Conservation (phyloP, 345 rosid species). For the Cardamine chenopodiifolia region DNA sequence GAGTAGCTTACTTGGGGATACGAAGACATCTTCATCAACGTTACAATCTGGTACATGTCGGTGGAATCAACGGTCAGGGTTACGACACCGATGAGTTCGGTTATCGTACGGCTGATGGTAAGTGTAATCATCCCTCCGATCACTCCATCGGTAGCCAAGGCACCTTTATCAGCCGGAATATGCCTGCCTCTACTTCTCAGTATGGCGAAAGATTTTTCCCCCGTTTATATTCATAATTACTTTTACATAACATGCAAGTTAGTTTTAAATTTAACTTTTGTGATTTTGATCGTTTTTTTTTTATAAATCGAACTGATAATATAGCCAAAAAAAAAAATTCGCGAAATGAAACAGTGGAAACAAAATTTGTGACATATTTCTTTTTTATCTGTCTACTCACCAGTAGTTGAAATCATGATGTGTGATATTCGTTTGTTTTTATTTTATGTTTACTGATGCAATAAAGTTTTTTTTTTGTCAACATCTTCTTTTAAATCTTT, state of each 20-base stretch:
- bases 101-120: conserved; percentile 70
- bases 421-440: conserved; percentile 17
- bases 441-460: neutral
- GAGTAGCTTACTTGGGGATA: conserved; percentile 60
- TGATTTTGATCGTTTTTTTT: neutral
- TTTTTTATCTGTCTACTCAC: neutral
- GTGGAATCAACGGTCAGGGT: conserved; percentile 47
- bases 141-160: conserved; percentile 67
- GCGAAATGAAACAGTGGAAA: neutral
- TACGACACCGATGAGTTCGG: conserved; percentile 52
- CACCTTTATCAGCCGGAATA: conserved; percentile 64
- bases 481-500: too few species aligned
- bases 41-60: conserved; percentile 72
- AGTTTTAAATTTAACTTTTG: neutral
- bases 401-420: conserved; percentile 22
- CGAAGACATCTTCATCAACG: conserved; percentile 76
- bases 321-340: neutral
- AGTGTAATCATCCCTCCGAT: conserved; percentile 63
- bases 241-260: conserved; percentile 5
- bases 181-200: conserved; percentile 57
- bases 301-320: neutral
- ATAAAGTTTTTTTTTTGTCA: neutral
- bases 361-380: conserved; percentile 6
- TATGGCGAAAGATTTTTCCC: conserved; percentile 45
- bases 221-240: neutral